Base-by-base conservation (phyloP, 1,139 yeast genomes). In the Eremothecium cymbalariae region DNA sequence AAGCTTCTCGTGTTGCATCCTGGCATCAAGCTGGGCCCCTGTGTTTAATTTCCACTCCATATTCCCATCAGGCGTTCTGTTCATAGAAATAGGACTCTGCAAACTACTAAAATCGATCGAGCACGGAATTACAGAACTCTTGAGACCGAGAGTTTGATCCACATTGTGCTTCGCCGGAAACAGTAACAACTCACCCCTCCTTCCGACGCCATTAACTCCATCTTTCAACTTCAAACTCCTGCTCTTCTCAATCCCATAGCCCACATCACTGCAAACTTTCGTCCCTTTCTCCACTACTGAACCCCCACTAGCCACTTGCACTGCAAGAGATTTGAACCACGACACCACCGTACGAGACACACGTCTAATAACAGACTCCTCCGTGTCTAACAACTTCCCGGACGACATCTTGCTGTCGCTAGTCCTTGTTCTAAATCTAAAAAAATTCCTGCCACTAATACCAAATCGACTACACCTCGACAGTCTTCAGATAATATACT, bases 101-200 rank as follows among this genome's bases (percentile, higher is more conserved):
- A 42, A 31, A 6, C 42, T 31, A 7, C 41, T 29, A 4, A 50
- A 25, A 37, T 50, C 46, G 40, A 50, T 27, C 4, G 56, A 44
- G 27, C 57, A 53, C 18, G 57, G 56, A 8, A 47, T 42, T 13
- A 43, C 48, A 2, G 51, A 40, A 1, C 48, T 38, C 18, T 41
- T 37, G 9, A 35, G 33, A 9, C 39, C 41, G 13, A 51, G 37
- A 4, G 42, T 26, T 18, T 31, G 28, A 27, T 53, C 50, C 18
- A 53, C 44, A 38, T 47, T 45, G 28, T 45, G 41, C 16, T 32
- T 32, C 21, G 36, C 34, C 5, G 58, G 58, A 28, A 51, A 53
- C 12, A 53, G 36, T 12, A 39, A 33, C 12, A 32, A 25, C 8
- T 22, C 23, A 9, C 20, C 38, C 16, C 16, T 16, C 6, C 9